Base-by-base conservation (phyloP, 1,284 basidiomycete genomes). In the Waitea zeae region DNA sequence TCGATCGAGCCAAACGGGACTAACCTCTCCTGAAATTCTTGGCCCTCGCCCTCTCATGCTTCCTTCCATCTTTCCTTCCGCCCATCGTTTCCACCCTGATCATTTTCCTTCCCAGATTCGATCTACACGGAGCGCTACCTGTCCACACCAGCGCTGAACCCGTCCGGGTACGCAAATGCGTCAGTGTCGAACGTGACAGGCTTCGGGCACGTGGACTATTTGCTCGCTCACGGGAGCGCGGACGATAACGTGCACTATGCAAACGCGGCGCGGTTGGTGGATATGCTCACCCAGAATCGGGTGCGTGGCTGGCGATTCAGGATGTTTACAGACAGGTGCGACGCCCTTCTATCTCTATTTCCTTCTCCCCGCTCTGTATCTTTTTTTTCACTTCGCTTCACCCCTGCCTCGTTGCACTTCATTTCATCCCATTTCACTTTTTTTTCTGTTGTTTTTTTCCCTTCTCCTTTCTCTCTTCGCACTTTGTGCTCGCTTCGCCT, bases 91-190 rank as follows among this genome's bases (percentile, higher is more conserved):
- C 12, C 30, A 7, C 7, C 14, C 14, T 31, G 7, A 14, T 17
- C 17, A 20, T 20, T 18, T 11, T 30, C 9, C 14, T 13, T 5
- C 30, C 17, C 36, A 83, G 82, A 84, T 56, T 79, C 83, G 4
- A 75, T 90, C 36, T 89, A 90, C 53, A 96, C 93, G 2, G 92
- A 97, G 49, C 76, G 93, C n/a, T 97, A 96, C 62, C 90, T 97
- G 88, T 77, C 79, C 45, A 65, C 81, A 17, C 89, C 88, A 0
- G 49, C 60, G 11, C 57, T 67, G 12, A 97, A 98, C 52, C 62
- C 66, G 0, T 67, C 59, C 0, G 93, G 93, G 3, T 98, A 98
- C 60, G 54, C 75, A 42, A 79, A 77, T 30, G 76, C 82, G 11
- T 82, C 83, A 0, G 78, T 98, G 32, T 76, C 78, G 41, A 77